Base-by-base conservation (phyloP, 116 monocot genomes). In the Posidonia oceanica region DNA sequence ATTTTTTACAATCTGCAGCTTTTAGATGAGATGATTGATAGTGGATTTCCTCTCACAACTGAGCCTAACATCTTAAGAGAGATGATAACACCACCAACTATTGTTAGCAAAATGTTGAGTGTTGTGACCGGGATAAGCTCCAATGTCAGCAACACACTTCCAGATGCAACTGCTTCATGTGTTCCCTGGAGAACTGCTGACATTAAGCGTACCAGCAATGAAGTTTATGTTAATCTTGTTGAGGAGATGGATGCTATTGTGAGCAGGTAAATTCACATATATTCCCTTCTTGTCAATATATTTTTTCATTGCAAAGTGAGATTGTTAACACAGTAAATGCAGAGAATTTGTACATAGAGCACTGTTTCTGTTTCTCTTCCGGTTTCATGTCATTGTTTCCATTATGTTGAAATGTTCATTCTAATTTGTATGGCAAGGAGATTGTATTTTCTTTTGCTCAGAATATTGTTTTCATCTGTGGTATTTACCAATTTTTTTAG, bases 1-100 rank as follows among this genome's bases (percentile, higher is more conserved):
- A 65, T 23, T 6, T 59, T 58, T 51, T 41, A 18, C 52, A 60
- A 71, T 75, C 61, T 87, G 75, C 83, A 88, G 94, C 85, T 94
- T 71, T 80, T 91, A 75, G 96, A 96, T 83, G 96, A 96, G 79
- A 96, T 96, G 96, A 86, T 91, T 82, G 96, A 91, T 81, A 91
- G 91, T 70, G 91, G 96, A 69, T 86, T 86, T 77, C 96, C 91
- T 58, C 81, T 96, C 58, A 96, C 89, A 67, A 96, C 96, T 42
- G 96, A 91, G 83, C 85, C 91, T 72, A 91, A 86, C 52, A 86
- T 96, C 48, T 85, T 96, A 71, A 81, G 82, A 65, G 91, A 96
- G 72, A 86, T 96, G 83, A 84, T 96, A 74, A 68, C 84, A 41
- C 91, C 88, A 37, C 96, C 96, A 75, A 85, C 79, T 78, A 81